Evolutionary conservation across 2,329 filamentous ascomycete genomes (phyloP), one percentile per base, ranked within the genome.

Genomic region (Plectosphaerella sp.): DNA sequence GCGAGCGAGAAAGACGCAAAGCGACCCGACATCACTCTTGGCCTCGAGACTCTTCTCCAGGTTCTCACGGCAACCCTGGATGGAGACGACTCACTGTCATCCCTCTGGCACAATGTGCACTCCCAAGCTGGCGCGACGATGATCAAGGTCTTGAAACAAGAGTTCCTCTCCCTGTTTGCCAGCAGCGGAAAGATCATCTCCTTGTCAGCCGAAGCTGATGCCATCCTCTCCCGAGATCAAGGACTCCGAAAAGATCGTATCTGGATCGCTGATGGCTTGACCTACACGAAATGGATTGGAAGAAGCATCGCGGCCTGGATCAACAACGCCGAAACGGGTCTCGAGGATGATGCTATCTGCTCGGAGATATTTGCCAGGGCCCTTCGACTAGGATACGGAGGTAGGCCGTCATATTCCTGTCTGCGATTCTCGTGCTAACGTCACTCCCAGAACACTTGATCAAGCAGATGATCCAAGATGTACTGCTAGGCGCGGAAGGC

Each of bases 221-320:
- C 76, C 24, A 59, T 77, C 2, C 62, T 79, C 9, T 75, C 73
- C 4, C 60, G 64, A 15, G 70, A 70, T 18, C 58, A 60, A 1
- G 35, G 58, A 3, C 48, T 49, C 1, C 25, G 58, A 52, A 16
- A 64, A 61, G 18, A 57, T 62, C 6, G 56, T 58, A 6, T n/a
- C 12, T 95, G 90, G 89, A 62, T 89, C 35, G 76, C 82, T 1
- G 78, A 85, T 57, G 86, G 87, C 4, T 73, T 73, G 24, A 66
- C 77, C 16, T 96, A 89, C 69, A 79, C 82, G 12, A 69, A 69
- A 28, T 96, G 91, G 91, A 67, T 96, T 39, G 87, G 84, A 2
- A 69, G 67, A 14, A 89, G 85, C 62, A 74, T 94, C 48, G 72
- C 64, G 28, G 63, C 58, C 24, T 85, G 68, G 73, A 66, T 56